Base-by-base conservation (phyloP, 2,329 filamentous ascomycete species). In the Colletotrichum shisoi region DNA sequence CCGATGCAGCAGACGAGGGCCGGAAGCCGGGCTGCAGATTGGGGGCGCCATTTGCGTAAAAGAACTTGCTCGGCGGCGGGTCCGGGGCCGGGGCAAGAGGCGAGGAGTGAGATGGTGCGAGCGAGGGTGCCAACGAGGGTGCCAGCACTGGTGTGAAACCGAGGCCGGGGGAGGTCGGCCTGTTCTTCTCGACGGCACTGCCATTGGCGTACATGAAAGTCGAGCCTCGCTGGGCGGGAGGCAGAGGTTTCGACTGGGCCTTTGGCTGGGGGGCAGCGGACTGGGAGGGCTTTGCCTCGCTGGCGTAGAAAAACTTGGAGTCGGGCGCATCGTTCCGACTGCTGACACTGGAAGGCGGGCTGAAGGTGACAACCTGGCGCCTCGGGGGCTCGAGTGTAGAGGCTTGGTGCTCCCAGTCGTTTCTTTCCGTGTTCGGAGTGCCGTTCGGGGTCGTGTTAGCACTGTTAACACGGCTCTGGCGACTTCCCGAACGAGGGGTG, bases 241-340 rank as follows among this genome's bases (percentile, higher is more conserved):
- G 63, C 52, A 68, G 56, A 31, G 73, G 74, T 40, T 75, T 76
- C 4, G 81, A 15, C 62, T 70, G 62, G 34, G 60, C 31, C 58
- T 67, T 40, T 24, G 44, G 70, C 42, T 58, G 64, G 15, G 62
- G 49, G 59, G 21, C 62, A 56, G 58, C 62, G 54, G 58, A 56
- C 17, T 69, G 69, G 48, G 65, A 56, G 13, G 53, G 37, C 72
- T 86, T 89, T 45, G 85, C 91, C 72, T 97, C 92, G 76, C 89
- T 92, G 34, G 94, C 95, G 76, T 96, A 94, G 77, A 99, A 97
- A 84, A 98, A 98, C 80, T 93, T 94, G 60, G 89, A 79, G 58
- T 86, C 84, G 21, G 74, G 72, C 72, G 73, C 76, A 72, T 67
- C 71, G 75, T 51, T 71, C 66, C 60, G 68, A 24, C 62, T 70